These are phyloP conservation scores for Sporothrix dimorphospora DNA, from an alignment of 2,329 filamentous ascomycete genomes.

Conservation along the genomic window DNA sequence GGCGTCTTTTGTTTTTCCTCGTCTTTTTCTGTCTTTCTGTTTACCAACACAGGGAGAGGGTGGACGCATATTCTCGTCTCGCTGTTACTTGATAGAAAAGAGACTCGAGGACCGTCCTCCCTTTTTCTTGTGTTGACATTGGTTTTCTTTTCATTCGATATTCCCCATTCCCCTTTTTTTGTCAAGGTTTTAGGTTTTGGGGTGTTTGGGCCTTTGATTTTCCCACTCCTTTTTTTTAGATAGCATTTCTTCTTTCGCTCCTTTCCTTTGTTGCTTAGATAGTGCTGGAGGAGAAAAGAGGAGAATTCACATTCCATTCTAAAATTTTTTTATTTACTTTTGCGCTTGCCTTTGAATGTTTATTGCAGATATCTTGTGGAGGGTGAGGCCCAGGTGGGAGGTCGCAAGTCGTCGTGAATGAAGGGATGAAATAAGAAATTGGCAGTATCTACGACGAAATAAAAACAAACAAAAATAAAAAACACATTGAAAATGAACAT, in stretches of 20 bases:
- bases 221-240: not conserved
- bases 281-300: not conserved
- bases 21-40: no score
- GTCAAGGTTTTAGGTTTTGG: not conserved
- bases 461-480: not conserved
- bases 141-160: not conserved
- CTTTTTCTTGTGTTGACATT: not conserved
- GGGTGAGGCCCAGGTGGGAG: not conserved
- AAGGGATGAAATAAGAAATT: slow-evolving; percentile 11
- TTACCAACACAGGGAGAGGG: no score
- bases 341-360: not conserved
- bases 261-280: not conserved
- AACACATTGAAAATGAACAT: not conserved
- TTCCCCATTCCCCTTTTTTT: no score
- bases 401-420: not conserved
- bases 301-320: slow-evolving; percentile 20
- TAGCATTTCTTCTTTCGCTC: not conserved
- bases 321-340: not conserved
- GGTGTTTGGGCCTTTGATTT: not conserved
- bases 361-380: not conserved
- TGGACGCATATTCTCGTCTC: no score
- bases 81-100: no score
- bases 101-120: no score
- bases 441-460: not conserved
- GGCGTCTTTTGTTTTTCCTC: not conserved